A percentile compares a stretch with the other conserved stretches of the same genome.
phyloP scores from a whole-genome alignment of 2,329 filamentous ascomycete species.

The Fusarium sp. region DNA sequence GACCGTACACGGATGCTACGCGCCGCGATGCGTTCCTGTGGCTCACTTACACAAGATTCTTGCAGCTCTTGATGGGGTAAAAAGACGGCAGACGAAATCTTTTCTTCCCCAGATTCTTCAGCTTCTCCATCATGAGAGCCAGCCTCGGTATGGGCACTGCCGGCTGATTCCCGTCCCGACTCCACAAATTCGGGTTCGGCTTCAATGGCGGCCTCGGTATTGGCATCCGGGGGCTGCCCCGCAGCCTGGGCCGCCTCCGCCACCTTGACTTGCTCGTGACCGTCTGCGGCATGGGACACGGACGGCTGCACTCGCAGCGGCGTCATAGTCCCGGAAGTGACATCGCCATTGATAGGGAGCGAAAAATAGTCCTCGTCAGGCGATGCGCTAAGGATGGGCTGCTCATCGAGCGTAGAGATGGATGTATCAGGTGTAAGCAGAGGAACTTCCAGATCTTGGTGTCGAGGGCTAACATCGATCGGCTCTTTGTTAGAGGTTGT shows the following conservation, averaged over 20 bases:
- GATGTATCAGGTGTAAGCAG: slow-evolving; percentile 6
- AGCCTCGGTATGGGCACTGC: slow-evolving; percentile 51
- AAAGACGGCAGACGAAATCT: slow-evolving; percentile 88
- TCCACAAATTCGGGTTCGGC: slow-evolving; percentile 47
- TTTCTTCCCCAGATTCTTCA: slow-evolving; percentile 79
- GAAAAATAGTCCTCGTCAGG: slow-evolving; percentile 44
- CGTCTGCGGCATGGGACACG: slow-evolving; percentile 24
- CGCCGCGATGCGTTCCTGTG: slow-evolving; percentile 51
- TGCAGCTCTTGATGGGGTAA: slow-evolving; percentile 75
- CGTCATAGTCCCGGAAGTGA: slow-evolving; percentile 17
- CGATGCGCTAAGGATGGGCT: slow-evolving; percentile 36
- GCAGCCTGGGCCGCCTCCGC: slow-evolving; percentile 36
- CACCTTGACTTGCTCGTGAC: slow-evolving; percentile 39
- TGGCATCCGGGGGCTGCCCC: slow-evolving; percentile 42
- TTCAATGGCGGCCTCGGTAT: slow-evolving; percentile 38
- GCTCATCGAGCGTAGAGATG: slow-evolving; percentile 24
- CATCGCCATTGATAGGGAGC: slow-evolving; percentile 20
- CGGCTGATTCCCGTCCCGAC: slow-evolving; percentile 53
- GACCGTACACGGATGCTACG: slow-evolving; percentile 62
- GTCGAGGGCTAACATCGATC: slow-evolving; percentile 16
- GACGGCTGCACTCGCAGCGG: slow-evolving; percentile 33
- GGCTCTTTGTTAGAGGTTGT: slow-evolving; percentile 13
- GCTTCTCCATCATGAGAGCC: slow-evolving; percentile 50
- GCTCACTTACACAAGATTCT: slow-evolving; percentile 47
- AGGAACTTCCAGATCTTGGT: slow-evolving; percentile 28